Evolutionary conservation across 1,139 yeast species (phyloP).

Genomic region (Hyphopichia khmerensis): DNA sequence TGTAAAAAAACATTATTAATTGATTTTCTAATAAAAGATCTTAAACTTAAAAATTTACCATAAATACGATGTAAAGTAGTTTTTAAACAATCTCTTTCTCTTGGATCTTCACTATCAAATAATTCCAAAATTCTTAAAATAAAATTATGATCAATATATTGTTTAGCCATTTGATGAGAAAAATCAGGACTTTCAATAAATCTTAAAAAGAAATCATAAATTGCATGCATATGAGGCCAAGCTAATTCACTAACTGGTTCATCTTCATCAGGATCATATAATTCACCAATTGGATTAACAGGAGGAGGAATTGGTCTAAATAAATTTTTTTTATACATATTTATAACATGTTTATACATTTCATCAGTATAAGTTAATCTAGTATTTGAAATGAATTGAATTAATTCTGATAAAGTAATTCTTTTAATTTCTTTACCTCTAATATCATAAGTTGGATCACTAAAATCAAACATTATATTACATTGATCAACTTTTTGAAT

Average conservation of each 20-base stretch:
- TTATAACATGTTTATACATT: slow-evolving; percentile 84
- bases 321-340: slow-evolving; percentile 84
- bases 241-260: slow-evolving; percentile 96
- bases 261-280: slow-evolving; percentile 97
- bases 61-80: slow-evolving; percentile 94
- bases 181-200: slow-evolving; percentile 95
- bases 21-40: slow-evolving; percentile 89
- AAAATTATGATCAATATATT: slow-evolving; percentile 88
- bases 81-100: slow-evolving; percentile 92
- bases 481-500: slow-evolving; percentile 91
- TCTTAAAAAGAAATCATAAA: slow-evolving; percentile 88
- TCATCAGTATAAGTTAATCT: slow-evolving; percentile 86
- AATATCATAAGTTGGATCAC: slow-evolving; percentile 88
- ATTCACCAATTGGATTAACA: slow-evolving; percentile 93
- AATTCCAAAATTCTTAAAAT: slow-evolving; percentile 77
- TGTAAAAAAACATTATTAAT: slow-evolving; percentile 90
- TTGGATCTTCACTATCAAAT: slow-evolving; percentile 94
- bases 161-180: slow-evolving; percentile 89
- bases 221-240: slow-evolving; percentile 99
- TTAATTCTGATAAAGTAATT: slow-evolving; percentile 80
- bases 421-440: slow-evolving; percentile 92
- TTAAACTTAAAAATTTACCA: slow-evolving; percentile 87
- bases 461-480: slow-evolving; percentile 88
- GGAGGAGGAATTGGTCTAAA: slow-evolving; percentile 98
- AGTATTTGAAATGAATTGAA: slow-evolving; percentile 80